Conservation (phyloP, 176 grass and related monocot genomes). For the Avena sativa region DNA sequence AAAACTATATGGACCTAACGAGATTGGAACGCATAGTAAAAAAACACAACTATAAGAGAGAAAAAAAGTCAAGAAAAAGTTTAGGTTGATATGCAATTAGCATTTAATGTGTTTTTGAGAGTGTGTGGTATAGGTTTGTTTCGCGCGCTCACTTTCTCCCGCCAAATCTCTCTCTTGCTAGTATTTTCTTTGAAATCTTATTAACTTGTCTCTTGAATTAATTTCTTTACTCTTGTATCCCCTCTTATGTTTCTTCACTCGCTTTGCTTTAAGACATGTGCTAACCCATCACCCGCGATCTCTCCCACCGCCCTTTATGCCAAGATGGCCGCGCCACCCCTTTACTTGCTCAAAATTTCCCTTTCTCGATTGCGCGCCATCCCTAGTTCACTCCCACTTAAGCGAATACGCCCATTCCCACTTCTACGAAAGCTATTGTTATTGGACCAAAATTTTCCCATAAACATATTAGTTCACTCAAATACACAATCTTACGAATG, state of each 20-base stretch:
- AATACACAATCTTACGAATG: too few relatives aligned
- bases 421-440: neutral
- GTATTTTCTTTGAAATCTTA: constrained; percentile 15
- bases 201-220: neutral
- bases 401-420: neutral
- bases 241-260: neutral
- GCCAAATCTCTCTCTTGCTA: neutral
- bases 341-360: neutral
- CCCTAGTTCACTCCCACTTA: neutral
- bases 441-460: neutral
- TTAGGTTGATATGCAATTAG: neutral
- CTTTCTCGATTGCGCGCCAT: neutral
- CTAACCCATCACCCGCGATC: neutral
- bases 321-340: neutral
- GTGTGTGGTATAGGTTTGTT: neutral
- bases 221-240: neutral
- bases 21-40: neutral
- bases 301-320: neutral
- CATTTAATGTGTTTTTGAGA: neutral
- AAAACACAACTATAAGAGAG: neutral
- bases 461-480: too few relatives aligned
- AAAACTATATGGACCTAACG: neutral
- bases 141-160: neutral
- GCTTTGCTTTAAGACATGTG: neutral
- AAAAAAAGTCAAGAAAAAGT: neutral